These are phyloP conservation scores for Penicillium argentinense DNA, from an alignment of 495 filamentous ascomycete species.

Conservation along the genomic window DNA sequence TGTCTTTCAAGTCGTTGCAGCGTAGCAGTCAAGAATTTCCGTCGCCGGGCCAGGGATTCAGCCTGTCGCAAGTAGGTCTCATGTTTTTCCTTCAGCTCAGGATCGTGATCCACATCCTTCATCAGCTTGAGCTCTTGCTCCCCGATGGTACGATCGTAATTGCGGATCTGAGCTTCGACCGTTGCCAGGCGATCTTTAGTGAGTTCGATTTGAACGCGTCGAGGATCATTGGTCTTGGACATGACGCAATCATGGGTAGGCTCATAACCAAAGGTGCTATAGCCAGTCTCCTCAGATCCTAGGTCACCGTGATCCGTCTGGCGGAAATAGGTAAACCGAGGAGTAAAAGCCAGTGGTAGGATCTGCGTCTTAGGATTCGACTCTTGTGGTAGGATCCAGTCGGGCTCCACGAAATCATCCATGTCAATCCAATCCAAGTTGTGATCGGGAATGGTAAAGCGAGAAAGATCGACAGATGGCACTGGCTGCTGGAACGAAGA, in stretches of 20 bases:
- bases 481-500: conserved; percentile 56
- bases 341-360: conserved; percentile 85
- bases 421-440: conserved; percentile 97
- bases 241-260: conserved; percentile 93
- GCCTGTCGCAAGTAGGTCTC: conserved; percentile 70
- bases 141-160: conserved; percentile 64
- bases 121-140: conserved; percentile 65
- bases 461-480: conserved; percentile 68
- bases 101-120: conserved; percentile 51
- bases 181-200: conserved; percentile 77
- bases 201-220: conserved; percentile 82
- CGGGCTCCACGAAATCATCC: conserved; percentile 98
- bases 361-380: conserved; percentile 92
- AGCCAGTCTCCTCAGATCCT: conserved; percentile 67
- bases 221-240: conserved; percentile 89
- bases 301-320: conserved; percentile 86
- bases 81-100: conserved; percentile 57
- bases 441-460: conserved; percentile 91
- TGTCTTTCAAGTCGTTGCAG: conserved; percentile 63
- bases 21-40: conserved; percentile 73
- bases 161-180: conserved; percentile 71
- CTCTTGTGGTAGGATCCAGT: conserved; percentile 91
- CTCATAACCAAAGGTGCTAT: conserved; percentile 87
- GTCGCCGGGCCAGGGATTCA: conserved; percentile 68
- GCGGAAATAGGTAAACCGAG: conserved; percentile 93